Percentiles rank a stretch among this genome's conserved stretches.
phyloP scores from a whole-genome alignment of 1,139 yeast species.

The Komagataea norvegica region DNA sequence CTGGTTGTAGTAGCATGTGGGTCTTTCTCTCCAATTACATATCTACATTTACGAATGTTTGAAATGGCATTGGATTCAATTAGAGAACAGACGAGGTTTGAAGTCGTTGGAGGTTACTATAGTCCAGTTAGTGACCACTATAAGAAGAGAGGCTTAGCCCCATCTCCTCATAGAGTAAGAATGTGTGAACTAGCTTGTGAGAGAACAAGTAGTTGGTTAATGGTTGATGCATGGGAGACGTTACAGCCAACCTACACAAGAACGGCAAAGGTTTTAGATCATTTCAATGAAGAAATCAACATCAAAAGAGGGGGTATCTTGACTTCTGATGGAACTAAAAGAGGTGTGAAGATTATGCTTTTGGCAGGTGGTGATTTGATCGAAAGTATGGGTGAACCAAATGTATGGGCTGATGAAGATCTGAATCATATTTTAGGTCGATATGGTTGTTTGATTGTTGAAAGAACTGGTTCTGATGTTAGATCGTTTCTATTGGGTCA shows the following conservation, averaged over 20 bases:
- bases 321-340: constrained; percentile 64
- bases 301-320: constrained; percentile 83
- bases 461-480: constrained; percentile 95
- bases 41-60: constrained; percentile 91
- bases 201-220: constrained; percentile 92
- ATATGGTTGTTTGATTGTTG: constrained; percentile 94
- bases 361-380: constrained; percentile 97
- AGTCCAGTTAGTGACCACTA: constrained; percentile 97
- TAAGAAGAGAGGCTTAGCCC: constrained; percentile 88
- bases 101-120: constrained; percentile 93
- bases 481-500: constrained; percentile 86
- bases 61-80: constrained; percentile 98
- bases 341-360: constrained; percentile 92
- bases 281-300: constrained; percentile 92
- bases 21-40: constrained; percentile 92
- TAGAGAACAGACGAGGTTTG: constrained; percentile 86
- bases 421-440: constrained; percentile 91
- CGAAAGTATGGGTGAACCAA: constrained; percentile 99
- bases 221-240: constrained; percentile 99
- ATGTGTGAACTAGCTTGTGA: constrained; percentile 99
- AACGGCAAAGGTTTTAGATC: constrained; percentile 93
- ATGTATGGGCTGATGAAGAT: constrained; percentile 97
- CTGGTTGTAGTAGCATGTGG: constrained; percentile 96
- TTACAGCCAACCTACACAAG: constrained; percentile 87
- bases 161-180: constrained; percentile 82